Percentiles rank a stretch among this genome's conserved stretches.
Evolutionary conservation across 2,329 filamentous ascomycete species (phyloP).

Genomic region (Aureobasidium sp.): DNA sequence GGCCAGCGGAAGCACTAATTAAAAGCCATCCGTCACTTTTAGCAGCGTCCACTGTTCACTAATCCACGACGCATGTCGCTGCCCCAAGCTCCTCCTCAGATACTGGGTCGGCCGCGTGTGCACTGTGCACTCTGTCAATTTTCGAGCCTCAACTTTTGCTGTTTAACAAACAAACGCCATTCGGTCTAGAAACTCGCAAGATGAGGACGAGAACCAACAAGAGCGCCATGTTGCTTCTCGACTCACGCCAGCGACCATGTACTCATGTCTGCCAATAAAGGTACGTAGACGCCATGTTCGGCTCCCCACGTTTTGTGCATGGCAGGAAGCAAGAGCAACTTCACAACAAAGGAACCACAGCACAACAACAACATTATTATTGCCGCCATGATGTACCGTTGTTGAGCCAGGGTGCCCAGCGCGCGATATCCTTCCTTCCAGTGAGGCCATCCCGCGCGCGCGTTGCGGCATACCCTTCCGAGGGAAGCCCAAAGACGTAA

Average conservation of each 20-base stretch:
- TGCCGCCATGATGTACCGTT: background rate
- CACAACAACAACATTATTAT: background rate
- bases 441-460: background rate
- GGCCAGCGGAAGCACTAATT: background rate
- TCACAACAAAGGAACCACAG: background rate
- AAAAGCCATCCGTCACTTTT: background rate
- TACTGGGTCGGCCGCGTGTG: background rate
- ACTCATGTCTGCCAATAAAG: background rate
- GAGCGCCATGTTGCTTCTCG: background rate
- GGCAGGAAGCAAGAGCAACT: background rate
- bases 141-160: background rate
- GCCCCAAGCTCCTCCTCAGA: background rate
- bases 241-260: background rate
- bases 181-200: background rate
- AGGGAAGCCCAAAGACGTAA: background rate
- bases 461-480: background rate
- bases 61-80: background rate
- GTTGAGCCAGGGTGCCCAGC: background rate
- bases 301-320: constrained; percentile 1
- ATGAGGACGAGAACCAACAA: background rate
- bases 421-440: background rate
- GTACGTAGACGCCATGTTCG: background rate
- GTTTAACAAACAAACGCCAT: background rate
- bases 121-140: background rate
- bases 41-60: background rate